Evolutionary conservation across 1,284 basidiomycete genomes (phyloP), one percentile per base, ranked within the genome.

Genomic region (Somion occarium): DNA sequence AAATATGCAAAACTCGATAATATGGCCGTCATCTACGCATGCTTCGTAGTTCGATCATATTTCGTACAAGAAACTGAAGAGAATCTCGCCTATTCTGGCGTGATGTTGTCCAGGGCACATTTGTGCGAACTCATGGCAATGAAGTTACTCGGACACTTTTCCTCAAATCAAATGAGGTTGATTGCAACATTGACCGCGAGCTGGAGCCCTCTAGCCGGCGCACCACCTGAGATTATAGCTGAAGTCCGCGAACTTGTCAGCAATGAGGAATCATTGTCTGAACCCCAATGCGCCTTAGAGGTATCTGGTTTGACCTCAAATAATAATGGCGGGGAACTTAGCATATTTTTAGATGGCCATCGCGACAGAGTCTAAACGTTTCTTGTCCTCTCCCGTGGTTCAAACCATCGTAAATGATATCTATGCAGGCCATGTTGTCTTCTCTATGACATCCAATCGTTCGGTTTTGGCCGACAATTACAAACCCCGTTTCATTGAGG

Each of bases 401-500:
- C 92, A 95, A 65, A 83, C 82, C 50, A 83, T 94, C 24, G 79
- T 94, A 44, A 85, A 86, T 59, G 86, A 93, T 53, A 88, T 95
- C 34, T 87, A 93, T 65, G 73, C 79, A 2, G 92, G 88, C 13
- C 74, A 78, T 12, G 79, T 91, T 34, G 74, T 88, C 13, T 88
- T 88, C 56, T 79, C 83, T 7, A 70, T 83, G 45, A 71, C 80
- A 2, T 81, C 85, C 1, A 78, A 75, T 48, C 79, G 84, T 23
- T 88, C 90, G 2, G 78, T 95, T 50, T 75, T 94, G 9, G 82
- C 86, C 24, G 93, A 94, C 66, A 90, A 91, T 61, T 94, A 94
- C 70, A 89, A 93, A 61, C 83, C 83, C 26, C 78, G 80, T 27
- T 76, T 79, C 3, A 87, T 90, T 49, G 78, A 88, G 60, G 72